phyloP scores from a whole-genome alignment of 768 basidiomycete species.

The Leccinum subgranulosum region DNA sequence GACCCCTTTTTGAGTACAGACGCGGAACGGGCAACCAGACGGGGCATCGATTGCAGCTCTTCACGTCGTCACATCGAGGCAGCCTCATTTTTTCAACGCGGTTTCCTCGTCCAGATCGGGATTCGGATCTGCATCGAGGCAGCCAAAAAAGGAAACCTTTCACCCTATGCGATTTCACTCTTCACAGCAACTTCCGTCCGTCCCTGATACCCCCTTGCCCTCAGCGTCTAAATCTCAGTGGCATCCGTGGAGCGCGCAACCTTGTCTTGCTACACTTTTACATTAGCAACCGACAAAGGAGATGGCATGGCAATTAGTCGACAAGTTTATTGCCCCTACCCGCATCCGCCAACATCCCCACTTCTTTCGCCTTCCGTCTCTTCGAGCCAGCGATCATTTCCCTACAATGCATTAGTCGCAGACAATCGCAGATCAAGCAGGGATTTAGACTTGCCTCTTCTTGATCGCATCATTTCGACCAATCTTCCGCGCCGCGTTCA shows the following conservation, averaged over 20 bases:
- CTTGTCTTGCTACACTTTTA: not conserved
- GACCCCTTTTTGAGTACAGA: slow-evolving; percentile 31
- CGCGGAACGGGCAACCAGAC: slow-evolving; percentile 20
- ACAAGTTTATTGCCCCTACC: not conserved
- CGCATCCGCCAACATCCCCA: not conserved
- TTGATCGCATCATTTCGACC: slow-evolving; percentile 70
- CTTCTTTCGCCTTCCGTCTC: slow-evolving; percentile 49
- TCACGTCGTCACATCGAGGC: slow-evolving; percentile 40
- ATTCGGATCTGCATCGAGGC: slow-evolving; percentile 27
- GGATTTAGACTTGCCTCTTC: slow-evolving; percentile 50
- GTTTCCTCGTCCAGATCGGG: slow-evolving; percentile 26
- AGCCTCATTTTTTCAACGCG: slow-evolving; percentile 32
- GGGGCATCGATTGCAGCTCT: slow-evolving; percentile 22
- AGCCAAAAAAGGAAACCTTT: slow-evolving; percentile 12
- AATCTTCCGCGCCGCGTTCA: slow-evolving; percentile 67
- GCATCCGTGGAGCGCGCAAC: not conserved
- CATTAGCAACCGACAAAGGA: slow-evolving; percentile 9
- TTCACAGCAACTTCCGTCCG: not conserved
- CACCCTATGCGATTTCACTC: not conserved
- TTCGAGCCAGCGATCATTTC: slow-evolving; percentile 80
- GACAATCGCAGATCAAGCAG: not conserved
- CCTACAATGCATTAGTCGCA: slow-evolving; percentile 35
- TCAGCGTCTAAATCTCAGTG: not conserved
- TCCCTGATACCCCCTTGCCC: not conserved
- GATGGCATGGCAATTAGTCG: slow-evolving; percentile 5